phyloP scores from a whole-genome alignment of 257 asterid species.

The Verbena officinalis region DNA sequence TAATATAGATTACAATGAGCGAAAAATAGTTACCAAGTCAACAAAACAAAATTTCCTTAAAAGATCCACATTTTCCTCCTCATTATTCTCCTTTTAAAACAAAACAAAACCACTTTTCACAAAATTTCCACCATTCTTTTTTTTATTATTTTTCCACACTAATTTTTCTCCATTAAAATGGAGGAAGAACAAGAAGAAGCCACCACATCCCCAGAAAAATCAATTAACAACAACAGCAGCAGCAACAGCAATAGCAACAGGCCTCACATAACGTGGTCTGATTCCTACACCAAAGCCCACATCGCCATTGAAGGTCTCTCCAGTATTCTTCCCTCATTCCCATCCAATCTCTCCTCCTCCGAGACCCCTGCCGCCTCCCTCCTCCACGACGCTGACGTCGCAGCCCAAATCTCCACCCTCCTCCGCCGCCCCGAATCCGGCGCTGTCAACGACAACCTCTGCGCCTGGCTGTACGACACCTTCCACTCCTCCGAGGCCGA shows the following conservation, averaged over 20 bases:
- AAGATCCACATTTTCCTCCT: slow-evolving; percentile 38
- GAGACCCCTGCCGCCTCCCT: slow-evolving; percentile 72
- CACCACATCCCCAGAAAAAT: slow-evolving; percentile 26
- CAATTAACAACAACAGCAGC: slow-evolving; percentile 2
- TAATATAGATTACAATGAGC: no score
- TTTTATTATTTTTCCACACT: not conserved
- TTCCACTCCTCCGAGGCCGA: slow-evolving; percentile 72
- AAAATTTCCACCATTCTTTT: not conserved
- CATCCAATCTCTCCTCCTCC: slow-evolving; percentile 53
- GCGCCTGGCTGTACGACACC: slow-evolving; percentile 97
- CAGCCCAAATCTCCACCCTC: slow-evolving; percentile 53
- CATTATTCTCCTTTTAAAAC: slow-evolving; percentile 13
- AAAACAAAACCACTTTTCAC: not conserved
- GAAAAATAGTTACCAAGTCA: not conserved
- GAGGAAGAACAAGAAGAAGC: slow-evolving; percentile 12
- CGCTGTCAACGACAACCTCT: slow-evolving; percentile 73
- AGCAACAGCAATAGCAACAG: slow-evolving; percentile 15
- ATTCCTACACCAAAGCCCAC: slow-evolving; percentile 64
- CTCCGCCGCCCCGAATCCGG: slow-evolving; percentile 84
- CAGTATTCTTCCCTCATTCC: slow-evolving; percentile 58
- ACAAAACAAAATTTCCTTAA: not conserved
- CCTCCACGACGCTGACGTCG: slow-evolving; percentile 62
- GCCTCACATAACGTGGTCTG: slow-evolving; percentile 73
- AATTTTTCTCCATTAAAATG: slow-evolving; percentile 22
- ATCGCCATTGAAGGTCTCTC: slow-evolving; percentile 62